phyloP scores from a whole-genome alignment of 2,329 filamentous ascomycete genomes.

The Seiridium cupressi region DNA sequence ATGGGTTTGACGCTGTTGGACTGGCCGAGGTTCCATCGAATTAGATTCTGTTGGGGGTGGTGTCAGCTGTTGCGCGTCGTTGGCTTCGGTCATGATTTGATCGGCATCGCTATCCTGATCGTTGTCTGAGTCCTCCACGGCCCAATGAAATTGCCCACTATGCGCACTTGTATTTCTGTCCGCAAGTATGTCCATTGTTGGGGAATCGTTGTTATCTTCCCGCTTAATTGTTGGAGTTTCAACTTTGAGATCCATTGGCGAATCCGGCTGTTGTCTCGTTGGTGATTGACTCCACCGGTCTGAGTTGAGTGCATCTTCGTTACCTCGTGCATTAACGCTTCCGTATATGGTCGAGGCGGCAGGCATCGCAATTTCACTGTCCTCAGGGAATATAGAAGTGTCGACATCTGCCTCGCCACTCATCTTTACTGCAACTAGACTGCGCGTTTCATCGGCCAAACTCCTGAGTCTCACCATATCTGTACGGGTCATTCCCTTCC shows the following conservation, averaged over 20 bases:
- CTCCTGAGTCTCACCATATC: conserved; percentile 88
- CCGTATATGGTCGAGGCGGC: background rate
- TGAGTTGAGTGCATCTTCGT: conserved; percentile 14
- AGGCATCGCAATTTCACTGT: background rate
- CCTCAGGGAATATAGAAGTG: conserved; percentile 23
- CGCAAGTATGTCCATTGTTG: background rate
- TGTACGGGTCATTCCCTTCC: conserved; percentile 69
- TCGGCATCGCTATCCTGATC: conserved; percentile 1
- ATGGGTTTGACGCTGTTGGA: conserved; percentile 14
- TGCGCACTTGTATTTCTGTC: background rate
- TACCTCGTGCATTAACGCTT: conserved; percentile 15
- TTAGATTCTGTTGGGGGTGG: background rate
- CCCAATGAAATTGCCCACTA: conserved; percentile 26
- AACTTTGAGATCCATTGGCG: background rate
- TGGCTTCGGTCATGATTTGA: background rate
- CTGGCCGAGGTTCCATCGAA: background rate
- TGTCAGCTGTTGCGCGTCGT: background rate
- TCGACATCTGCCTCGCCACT: conserved; percentile 48
- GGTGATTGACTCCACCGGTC: background rate
- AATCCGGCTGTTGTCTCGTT: background rate
- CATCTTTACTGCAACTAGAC: conserved; percentile 69
- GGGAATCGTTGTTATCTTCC: background rate
- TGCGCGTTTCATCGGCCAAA: conserved; percentile 72
- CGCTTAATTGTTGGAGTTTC: background rate
- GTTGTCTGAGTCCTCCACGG: conserved; percentile 17